These are phyloP conservation scores for Naganishia sp. DNA, from an alignment of 1,284 basidiomycete species.

Conservation along the genomic window DNA sequence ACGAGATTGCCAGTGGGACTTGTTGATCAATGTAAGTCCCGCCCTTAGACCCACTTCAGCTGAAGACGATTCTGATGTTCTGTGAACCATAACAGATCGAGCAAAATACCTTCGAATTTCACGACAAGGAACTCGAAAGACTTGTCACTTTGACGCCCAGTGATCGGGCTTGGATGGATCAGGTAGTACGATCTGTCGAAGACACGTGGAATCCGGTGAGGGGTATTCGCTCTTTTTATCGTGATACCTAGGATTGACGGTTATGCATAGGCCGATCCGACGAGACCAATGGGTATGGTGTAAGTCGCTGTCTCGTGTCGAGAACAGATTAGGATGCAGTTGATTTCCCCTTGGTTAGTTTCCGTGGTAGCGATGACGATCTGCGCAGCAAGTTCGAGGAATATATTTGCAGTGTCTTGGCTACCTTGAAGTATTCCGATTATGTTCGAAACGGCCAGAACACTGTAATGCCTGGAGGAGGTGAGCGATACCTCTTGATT, in stretches of 20 bases:
- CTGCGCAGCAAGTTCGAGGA: slow-evolving; percentile 74
- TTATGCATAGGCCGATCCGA: slow-evolving; percentile 56
- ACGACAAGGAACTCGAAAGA: slow-evolving; percentile 75
- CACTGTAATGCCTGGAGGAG: slow-evolving; percentile 38
- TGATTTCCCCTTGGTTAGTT: slow-evolving; percentile 48
- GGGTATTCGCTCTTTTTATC: not conserved
- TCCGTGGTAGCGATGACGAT: slow-evolving; percentile 91
- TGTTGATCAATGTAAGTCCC: slow-evolving; percentile 78
- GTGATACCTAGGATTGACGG: not conserved
- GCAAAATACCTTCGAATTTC: slow-evolving; percentile 77
- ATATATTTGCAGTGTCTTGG: slow-evolving; percentile 50
- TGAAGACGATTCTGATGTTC: not conserved
- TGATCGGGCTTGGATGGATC: slow-evolving; percentile 95
- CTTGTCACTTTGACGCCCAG: slow-evolving; percentile 80
- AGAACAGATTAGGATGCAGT: not conserved
- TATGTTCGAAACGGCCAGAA: slow-evolving; percentile 59
- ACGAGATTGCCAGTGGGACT: slow-evolving; percentile 74
- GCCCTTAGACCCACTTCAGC: slow-evolving; percentile 18
- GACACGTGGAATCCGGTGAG: slow-evolving; percentile 68
- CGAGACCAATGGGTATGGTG: slow-evolving; percentile 64
- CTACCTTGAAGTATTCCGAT: slow-evolving; percentile 82
- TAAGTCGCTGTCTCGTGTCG: slow-evolving; percentile 52
- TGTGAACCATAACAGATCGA: slow-evolving; percentile 65
- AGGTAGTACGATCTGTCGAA: slow-evolving; percentile 75
- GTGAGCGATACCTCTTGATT: slow-evolving; percentile 34